Percentiles rank a stretch among this genome's conserved stretches.
Conservation (phyloP, 1,284 basidiomycete genomes). For the Malassezia obtusa region DNA sequence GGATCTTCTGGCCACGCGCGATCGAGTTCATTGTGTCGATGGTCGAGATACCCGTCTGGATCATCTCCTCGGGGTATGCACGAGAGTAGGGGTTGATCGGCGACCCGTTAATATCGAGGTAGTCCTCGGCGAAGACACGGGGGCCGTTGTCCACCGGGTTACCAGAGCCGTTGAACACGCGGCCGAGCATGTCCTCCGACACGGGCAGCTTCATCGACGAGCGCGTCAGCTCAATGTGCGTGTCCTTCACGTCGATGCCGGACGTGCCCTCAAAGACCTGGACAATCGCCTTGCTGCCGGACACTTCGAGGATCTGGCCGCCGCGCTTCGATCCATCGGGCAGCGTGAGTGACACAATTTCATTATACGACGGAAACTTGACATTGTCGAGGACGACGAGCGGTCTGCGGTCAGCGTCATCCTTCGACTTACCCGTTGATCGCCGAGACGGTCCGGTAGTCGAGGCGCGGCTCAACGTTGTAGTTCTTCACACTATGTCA, state of each 20-base stretch:
- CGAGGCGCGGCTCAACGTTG: constrained; percentile 69
- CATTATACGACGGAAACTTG: constrained; percentile 99
- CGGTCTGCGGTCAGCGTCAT: constrained; percentile 29
- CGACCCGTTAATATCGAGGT: constrained; percentile 97
- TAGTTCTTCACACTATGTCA: constrained; percentile 50
- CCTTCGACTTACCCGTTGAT: constrained; percentile 71
- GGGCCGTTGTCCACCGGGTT: constrained; percentile 97
- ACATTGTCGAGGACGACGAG: constrained; percentile 96
- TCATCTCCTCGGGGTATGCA: constrained; percentile 99
- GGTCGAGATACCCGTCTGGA: constrained; percentile 98
- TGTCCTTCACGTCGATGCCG: constrained; percentile 92
- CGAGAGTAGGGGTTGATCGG: constrained; percentile 99
- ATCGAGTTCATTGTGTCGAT: constrained; percentile 67
- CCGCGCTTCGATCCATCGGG: constrained; percentile 91
- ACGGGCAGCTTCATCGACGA: constrained; percentile 98
- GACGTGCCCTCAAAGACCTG: constrained; percentile 96
- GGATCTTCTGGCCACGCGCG: constrained; percentile 99
- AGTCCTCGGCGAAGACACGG: constrained; percentile 98
- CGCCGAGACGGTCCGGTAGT: constrained; percentile 89
- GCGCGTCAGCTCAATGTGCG: constrained; percentile 96
- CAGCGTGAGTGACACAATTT: constrained; percentile 90
- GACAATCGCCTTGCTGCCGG: constrained; percentile 96
- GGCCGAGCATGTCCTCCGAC: constrained; percentile 97
- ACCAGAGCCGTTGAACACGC: constrained; percentile 98
- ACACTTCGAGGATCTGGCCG: constrained; percentile 95